These are phyloP conservation scores for Wickerhamiella spandovensis DNA, from an alignment of 805 yeast genomes.

Conservation along the genomic window DNA sequence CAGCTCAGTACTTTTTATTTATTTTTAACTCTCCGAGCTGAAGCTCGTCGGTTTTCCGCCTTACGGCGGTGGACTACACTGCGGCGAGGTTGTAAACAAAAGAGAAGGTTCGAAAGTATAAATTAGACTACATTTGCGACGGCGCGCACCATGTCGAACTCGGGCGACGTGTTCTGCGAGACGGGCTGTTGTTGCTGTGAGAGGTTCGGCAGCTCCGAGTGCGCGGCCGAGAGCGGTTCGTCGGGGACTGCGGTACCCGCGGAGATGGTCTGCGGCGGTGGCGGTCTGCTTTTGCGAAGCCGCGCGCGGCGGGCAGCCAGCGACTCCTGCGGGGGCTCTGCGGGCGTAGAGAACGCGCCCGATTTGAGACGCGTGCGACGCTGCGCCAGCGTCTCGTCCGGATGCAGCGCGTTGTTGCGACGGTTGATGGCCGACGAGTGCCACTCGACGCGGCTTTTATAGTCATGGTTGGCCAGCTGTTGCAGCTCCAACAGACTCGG, in stretches of 20 bases:
- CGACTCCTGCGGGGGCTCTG: constrained; percentile 10
- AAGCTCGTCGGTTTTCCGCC: no score
- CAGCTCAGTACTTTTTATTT: no score
- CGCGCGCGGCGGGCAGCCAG: constrained; percentile 18
- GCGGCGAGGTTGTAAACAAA: no score
- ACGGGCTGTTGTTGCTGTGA: background rate
- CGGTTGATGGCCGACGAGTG: constrained; percentile 12
- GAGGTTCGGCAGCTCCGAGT: no score
- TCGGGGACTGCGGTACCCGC: background rate
- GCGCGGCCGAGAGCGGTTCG: no score
- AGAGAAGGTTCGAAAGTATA: background rate
- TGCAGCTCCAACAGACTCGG: constrained; percentile 23
- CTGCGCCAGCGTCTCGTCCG: constrained; percentile 21
- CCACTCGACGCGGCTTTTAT: constrained; percentile 19
- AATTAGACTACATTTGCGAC: constrained; percentile 2
- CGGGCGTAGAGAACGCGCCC: constrained; percentile 3
- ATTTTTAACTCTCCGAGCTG: no score
- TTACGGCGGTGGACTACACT: no score
- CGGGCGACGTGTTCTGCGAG: background rate
- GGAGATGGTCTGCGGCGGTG: background rate
- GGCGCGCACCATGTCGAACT: constrained; percentile 6
- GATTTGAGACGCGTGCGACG: constrained; percentile 20
- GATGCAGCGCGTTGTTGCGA: constrained; percentile 12
- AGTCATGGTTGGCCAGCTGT: constrained; percentile 20
- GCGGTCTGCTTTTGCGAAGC: constrained; percentile 1